Evolutionary conservation across 176 grass and related monocot genomes (phyloP), one percentile per base, ranked within the genome.

Genomic region (Aegilops sharonensis): DNA sequence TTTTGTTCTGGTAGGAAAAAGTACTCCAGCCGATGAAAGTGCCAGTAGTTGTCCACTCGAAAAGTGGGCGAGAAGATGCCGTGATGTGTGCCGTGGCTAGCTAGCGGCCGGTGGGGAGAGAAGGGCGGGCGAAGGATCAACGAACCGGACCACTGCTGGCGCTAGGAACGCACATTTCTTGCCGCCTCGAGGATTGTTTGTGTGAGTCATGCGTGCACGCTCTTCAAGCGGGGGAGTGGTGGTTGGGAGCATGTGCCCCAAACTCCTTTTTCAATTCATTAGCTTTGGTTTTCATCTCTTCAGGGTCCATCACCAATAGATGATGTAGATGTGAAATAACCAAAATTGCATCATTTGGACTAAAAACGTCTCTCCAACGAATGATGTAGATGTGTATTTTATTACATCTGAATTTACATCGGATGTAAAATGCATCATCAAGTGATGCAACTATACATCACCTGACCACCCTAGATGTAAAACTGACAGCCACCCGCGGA

Each of bases 151-250:
- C 15, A 77, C 74, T 37, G 32, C 67, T 69, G 48, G 13, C 50
- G 50, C 54, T 11, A 13, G 50, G 78, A 42, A 80, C 5, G 78
- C 78, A 47, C 37, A 6, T 47, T 80, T 80, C 78, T 47, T 80
- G 78, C 78, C 42, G 61, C 77, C 13, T 25, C 17, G 18, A n/a
- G 9, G 56, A 25, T 6, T 31, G 48, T 3, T 11, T 18, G 56
- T 3, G 31, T 13, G 76, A 78, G 5, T 60, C 54, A 78, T 78
- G 52, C 76, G 11, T 59, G 45, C 72, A 50, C 29, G 40, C 17
- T 75, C 42, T 75, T 4, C 6, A 20, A 31, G 45, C 13, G 14
- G 68, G 21, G 20, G 67, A 37, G 29, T 21, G 4, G 18, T 70
- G 54, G 18, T 57, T 57, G 18, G 48, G 48, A 52, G 48, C 48